Conservation (phyloP, 352 stramenopile genomes). For the Phytophthora chlamydospora region DNA sequence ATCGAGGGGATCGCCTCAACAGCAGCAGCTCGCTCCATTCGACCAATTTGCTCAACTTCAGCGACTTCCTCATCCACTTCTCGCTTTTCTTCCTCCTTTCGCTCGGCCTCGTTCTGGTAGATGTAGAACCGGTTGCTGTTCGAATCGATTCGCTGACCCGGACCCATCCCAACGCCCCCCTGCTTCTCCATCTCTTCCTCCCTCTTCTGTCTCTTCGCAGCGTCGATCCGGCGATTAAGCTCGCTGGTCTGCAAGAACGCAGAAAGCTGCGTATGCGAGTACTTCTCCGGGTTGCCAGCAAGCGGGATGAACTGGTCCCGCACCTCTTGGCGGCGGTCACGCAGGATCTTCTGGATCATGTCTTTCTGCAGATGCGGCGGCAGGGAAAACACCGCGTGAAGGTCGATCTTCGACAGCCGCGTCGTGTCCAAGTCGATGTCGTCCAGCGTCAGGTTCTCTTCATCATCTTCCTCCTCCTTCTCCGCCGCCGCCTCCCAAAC, state of each 20-base stretch:
- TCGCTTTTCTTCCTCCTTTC: conserved; percentile 25
- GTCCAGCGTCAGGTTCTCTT: conserved; percentile 57
- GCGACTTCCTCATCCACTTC: conserved; percentile 39
- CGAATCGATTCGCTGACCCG: conserved; percentile 84
- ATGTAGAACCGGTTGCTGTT: conserved; percentile 78
- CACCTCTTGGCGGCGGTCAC: conserved; percentile 89
- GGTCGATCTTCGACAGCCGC: conserved; percentile 70
- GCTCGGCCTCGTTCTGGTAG: conserved; percentile 49
- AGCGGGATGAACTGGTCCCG: conserved; percentile 96
- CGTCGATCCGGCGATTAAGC: conserved; percentile 88
- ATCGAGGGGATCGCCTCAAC: conserved; percentile 9
- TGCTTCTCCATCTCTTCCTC: conserved; percentile 55
- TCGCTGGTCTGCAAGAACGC: conserved; percentile 94
- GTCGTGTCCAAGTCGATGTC: conserved; percentile 71
- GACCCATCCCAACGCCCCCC: conserved; percentile 26
- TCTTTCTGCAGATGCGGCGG: conserved; percentile 91
- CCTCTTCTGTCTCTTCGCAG: conserved; percentile 59
- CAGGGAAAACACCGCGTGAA: conserved; percentile 90
- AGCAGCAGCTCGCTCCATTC: conserved; percentile 16
- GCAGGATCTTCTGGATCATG: conserved; percentile 90
- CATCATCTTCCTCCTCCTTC: conserved; percentile 27
- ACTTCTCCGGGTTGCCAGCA: conserved; percentile 93
- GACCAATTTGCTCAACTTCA: conserved; percentile 26
- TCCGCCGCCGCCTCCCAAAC: conserved; percentile 32
- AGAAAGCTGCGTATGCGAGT: conserved; percentile 95